Evolutionary conservation across 345 rosid genomes (phyloP).

Genomic region (Conringia planisiliqua): DNA sequence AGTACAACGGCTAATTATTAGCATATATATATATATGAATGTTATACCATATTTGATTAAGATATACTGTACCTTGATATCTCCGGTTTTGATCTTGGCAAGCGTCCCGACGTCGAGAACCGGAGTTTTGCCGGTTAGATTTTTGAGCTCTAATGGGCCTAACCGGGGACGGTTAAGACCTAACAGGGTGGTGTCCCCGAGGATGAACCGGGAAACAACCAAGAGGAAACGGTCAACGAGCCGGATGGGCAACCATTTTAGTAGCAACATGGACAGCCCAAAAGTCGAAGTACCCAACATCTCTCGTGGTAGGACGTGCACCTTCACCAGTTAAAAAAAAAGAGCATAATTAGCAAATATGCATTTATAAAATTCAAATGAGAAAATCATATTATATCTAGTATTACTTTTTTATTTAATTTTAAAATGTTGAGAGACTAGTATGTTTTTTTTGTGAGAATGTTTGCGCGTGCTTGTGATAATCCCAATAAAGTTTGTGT

Average conservation of each 20-base stretch:
- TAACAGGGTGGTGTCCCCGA: conserved; percentile 65
- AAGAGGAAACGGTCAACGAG: conserved; percentile 77
- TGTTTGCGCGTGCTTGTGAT: conserved; percentile 34
- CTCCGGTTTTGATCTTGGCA: conserved; percentile 80
- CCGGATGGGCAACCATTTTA: conserved; percentile 79
- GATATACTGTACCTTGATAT: conserved; percentile 56
- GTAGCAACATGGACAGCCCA: conserved; percentile 89
- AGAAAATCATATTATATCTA: conserved; percentile 2
- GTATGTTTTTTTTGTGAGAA: conserved; percentile 12
- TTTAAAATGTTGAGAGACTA: neutral
- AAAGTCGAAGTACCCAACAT: conserved; percentile 93
- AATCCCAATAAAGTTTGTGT: conserved; percentile 35
- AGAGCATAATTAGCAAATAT: conserved; percentile 16
- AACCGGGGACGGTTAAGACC: conserved; percentile 78
- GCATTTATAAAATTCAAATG: neutral
- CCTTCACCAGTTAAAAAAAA: conserved; percentile 45
- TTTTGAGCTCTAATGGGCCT: conserved; percentile 83
- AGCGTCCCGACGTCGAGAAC: conserved; percentile 89
- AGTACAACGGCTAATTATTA: neutral
- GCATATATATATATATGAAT: neutral
- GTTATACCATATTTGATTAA: neutral
- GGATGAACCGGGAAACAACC: conserved; percentile 54
- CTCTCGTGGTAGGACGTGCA: conserved; percentile 94
- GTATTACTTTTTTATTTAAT: neutral
- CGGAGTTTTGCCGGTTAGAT: conserved; percentile 78